Percentiles rank a stretch among this genome's conserved stretches.
These are phyloP conservation scores for Pestalotiopsis sp. DNA, from an alignment of 2,329 filamentous ascomycete genomes.

Conservation along the genomic window DNA sequence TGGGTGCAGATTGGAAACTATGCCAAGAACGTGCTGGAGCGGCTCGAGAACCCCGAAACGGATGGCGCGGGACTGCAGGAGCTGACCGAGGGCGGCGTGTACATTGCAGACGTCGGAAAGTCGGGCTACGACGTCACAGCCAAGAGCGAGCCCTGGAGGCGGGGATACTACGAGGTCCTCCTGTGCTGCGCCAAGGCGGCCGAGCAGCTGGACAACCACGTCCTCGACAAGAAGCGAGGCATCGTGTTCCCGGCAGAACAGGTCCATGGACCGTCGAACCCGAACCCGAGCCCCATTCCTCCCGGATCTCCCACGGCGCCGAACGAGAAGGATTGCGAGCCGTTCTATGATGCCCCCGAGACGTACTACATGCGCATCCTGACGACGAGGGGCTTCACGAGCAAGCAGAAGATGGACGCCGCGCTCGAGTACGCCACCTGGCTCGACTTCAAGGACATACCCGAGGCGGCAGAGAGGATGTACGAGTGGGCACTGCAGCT, in stretches of 20 bases:
- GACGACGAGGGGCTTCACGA: slow-evolving; percentile 75
- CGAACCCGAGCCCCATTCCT: slow-evolving; percentile 71
- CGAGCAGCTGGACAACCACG: slow-evolving; percentile 79
- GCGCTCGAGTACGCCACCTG: slow-evolving; percentile 82
- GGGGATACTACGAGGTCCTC: slow-evolving; percentile 81
- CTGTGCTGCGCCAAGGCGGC: slow-evolving; percentile 76
- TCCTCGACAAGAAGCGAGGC: slow-evolving; percentile 66
- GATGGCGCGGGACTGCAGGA: slow-evolving; percentile 69
- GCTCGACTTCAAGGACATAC: slow-evolving; percentile 73
- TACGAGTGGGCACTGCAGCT: slow-evolving; percentile 77
- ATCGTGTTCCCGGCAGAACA: slow-evolving; percentile 71
- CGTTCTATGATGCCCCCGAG: slow-evolving; percentile 70
- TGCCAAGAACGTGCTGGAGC: slow-evolving; percentile 58
- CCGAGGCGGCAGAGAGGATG: slow-evolving; percentile 67
- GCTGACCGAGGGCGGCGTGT: slow-evolving; percentile 52
- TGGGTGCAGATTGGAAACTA: slow-evolving; percentile 68
- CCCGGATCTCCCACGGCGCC: slow-evolving; percentile 63
- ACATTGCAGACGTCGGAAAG: slow-evolving; percentile 54
- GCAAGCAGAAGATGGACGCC: slow-evolving; percentile 78
- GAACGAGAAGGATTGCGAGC: slow-evolving; percentile 72
- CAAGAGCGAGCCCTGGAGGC: slow-evolving; percentile 81
- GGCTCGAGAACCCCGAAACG: slow-evolving; percentile 66
- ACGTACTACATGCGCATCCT: slow-evolving; percentile 80
- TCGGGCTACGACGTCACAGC: slow-evolving; percentile 65
- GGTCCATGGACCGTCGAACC: slow-evolving; percentile 82